A percentile compares a stretch with the other conserved stretches of the same genome.
phyloP scores from a whole-genome alignment of 108 stramenopile genomes.

The Nannochloropsis oceanica region DNA sequence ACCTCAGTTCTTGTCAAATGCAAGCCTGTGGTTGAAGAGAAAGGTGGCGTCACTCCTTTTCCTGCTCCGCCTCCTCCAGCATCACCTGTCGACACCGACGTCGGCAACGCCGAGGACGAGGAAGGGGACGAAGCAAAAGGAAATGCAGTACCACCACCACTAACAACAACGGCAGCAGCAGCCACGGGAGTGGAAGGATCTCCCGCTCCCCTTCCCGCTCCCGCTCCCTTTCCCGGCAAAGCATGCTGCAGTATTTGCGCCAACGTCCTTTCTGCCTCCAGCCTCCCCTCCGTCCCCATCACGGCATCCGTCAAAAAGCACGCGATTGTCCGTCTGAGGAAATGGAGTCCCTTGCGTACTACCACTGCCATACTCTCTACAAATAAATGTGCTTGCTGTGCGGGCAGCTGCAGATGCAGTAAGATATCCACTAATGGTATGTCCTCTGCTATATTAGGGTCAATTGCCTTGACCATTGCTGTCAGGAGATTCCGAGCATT shows the following conservation, averaged over 20 bases:
- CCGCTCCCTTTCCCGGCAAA: background rate
- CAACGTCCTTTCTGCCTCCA: background rate
- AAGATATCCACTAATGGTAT: background rate
- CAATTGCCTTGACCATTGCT: background rate
- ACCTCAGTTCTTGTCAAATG: background rate
- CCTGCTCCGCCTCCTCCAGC: no score
- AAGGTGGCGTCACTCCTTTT: no score
- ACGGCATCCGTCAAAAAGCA: background rate
- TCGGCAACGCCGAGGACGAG: background rate
- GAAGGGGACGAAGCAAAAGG: background rate
- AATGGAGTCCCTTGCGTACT: background rate
- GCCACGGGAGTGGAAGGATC: no score
- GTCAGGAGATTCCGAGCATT: background rate
- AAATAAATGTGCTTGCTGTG: background rate
- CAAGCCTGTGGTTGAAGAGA: no score
- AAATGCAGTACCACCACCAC: no score
- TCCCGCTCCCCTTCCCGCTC: no score
- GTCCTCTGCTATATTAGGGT: background rate
- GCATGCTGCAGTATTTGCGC: background rate
- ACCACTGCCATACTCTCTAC: background rate
- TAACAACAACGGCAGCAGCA: no score
- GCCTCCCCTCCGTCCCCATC: background rate
- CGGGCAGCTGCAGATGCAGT: background rate
- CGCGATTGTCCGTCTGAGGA: background rate
- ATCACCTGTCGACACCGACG: background rate